phyloP scores from a whole-genome alignment of 805 yeast genomes.

The Lipomyces starkeyi region DNA sequence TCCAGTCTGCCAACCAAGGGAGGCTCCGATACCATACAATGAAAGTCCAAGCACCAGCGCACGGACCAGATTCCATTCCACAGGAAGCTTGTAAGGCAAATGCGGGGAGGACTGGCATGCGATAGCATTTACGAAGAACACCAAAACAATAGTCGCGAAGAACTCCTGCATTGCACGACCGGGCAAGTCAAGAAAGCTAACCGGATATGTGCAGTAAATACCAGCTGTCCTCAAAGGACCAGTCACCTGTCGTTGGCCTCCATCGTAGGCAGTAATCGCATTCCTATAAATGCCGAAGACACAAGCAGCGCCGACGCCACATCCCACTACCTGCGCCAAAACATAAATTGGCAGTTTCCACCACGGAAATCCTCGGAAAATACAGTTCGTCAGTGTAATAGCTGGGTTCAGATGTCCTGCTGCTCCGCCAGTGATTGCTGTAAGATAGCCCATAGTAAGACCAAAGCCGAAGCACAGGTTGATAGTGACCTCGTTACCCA shows the following conservation, averaged over 20 bases:
- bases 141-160: slow-evolving; percentile 53
- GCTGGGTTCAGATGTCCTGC: slow-evolving; percentile 67
- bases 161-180: slow-evolving; percentile 58
- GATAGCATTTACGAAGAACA: slow-evolving; percentile 56
- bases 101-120: slow-evolving; percentile 26
- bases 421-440: slow-evolving; percentile 58
- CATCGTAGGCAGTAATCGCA: slow-evolving; percentile 50
- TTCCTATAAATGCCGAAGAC: slow-evolving; percentile 54
- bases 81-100: slow-evolving; percentile 20
- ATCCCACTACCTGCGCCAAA: slow-evolving; percentile 57
- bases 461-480: slow-evolving; percentile 62
- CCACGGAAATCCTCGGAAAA: slow-evolving; percentile 60
- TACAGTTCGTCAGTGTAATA: slow-evolving; percentile 55
- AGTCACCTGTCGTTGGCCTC: slow-evolving; percentile 45
- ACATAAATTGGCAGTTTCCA: slow-evolving; percentile 54
- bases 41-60: slow-evolving; percentile 56
- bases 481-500: slow-evolving; percentile 53
- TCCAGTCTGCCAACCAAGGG: slow-evolving; percentile 60
- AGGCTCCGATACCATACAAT: slow-evolving; percentile 52
- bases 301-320: slow-evolving; percentile 54
- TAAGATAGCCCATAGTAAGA: slow-evolving; percentile 57
- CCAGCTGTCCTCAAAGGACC: slow-evolving; percentile 51
- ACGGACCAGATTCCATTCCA: slow-evolving; percentile 35
- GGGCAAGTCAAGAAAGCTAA: slow-evolving; percentile 49
- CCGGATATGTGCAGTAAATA: slow-evolving; percentile 56